Conservation (phyloP, 768 basidiomycete genomes). For the Sistotremastrum niveocremeum region DNA sequence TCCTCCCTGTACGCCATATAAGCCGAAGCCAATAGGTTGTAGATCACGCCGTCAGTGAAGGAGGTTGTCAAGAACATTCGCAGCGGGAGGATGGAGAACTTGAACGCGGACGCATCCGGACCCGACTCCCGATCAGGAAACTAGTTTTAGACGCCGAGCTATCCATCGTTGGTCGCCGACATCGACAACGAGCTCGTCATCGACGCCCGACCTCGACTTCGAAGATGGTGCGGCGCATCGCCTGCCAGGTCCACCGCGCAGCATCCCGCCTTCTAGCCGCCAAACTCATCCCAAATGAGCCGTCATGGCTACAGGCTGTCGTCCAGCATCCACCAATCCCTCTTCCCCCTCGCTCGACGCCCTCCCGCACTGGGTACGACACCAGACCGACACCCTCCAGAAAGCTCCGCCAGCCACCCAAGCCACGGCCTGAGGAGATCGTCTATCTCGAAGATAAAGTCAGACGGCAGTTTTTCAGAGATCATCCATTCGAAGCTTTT, state of each 20-base stretch:
- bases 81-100: too few relatives aligned
- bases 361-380: conserved; percentile 45
- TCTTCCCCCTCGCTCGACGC: conserved; percentile 63
- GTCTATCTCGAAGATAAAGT: conserved; percentile 76
- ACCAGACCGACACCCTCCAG: conserved; percentile 9
- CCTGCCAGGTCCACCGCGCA: conserved; percentile 81
- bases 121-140: too few relatives aligned
- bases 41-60: too few relatives aligned
- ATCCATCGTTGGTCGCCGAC: too few relatives aligned
- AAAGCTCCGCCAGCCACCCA: conserved; percentile 12
- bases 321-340: conserved; percentile 80
- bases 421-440: conserved; percentile 38
- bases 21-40: too few relatives aligned
- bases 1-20: too few relatives aligned
- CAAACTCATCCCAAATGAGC: conserved; percentile 46
- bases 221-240: conserved; percentile 63
- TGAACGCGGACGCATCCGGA: too few relatives aligned
- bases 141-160: too few relatives aligned
- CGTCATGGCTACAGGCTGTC: conserved; percentile 77
- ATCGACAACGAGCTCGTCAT: not conserved
- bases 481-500: conserved; percentile 95
- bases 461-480: conserved; percentile 82
- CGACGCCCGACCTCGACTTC: not conserved
- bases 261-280: conserved; percentile 68
- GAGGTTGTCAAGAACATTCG: too few relatives aligned